Conservation (phyloP, 345 rosid species). For the Anacardium occidentale region DNA sequence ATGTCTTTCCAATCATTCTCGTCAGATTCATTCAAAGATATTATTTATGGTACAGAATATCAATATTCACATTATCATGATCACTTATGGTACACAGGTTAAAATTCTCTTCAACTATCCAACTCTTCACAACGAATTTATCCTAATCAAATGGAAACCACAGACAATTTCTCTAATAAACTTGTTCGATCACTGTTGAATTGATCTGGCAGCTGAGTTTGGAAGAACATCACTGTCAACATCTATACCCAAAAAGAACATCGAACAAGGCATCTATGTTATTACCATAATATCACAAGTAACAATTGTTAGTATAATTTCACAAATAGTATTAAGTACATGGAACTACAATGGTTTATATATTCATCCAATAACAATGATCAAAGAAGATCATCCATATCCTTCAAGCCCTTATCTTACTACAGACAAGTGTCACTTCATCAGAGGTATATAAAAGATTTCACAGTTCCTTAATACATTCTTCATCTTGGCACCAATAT, state of each 20-base stretch:
- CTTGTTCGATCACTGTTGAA: not conserved
- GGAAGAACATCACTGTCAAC: slow-evolving; percentile 6
- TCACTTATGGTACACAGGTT: slow-evolving; percentile 6
- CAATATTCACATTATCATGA: not conserved
- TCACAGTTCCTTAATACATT: not conserved
- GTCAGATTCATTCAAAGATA: slow-evolving; percentile 1
- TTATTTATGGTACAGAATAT: not conserved
- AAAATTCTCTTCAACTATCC: slow-evolving; percentile 17
- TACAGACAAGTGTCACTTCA: not conserved
- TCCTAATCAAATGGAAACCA: not conserved
- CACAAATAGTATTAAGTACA: no score
- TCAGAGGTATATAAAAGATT: not conserved
- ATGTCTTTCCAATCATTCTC: not conserved
- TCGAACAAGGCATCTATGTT: not conserved
- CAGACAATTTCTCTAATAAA: not conserved
- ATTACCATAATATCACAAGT: not conserved
- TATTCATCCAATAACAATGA: not conserved
- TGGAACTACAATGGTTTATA: not conserved
- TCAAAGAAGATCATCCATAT: not conserved
- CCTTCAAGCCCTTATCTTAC: not conserved
- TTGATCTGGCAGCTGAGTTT: not conserved
- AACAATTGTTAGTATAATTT: not conserved
- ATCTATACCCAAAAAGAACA: slow-evolving; percentile 32
- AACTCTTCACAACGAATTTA: not conserved
- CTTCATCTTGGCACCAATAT: not conserved